Percentiles rank a stretch among this genome's conserved stretches.
These are phyloP conservation scores for Phytophthora multivora DNA, from an alignment of 352 stramenopile genomes.

Conservation along the genomic window DNA sequence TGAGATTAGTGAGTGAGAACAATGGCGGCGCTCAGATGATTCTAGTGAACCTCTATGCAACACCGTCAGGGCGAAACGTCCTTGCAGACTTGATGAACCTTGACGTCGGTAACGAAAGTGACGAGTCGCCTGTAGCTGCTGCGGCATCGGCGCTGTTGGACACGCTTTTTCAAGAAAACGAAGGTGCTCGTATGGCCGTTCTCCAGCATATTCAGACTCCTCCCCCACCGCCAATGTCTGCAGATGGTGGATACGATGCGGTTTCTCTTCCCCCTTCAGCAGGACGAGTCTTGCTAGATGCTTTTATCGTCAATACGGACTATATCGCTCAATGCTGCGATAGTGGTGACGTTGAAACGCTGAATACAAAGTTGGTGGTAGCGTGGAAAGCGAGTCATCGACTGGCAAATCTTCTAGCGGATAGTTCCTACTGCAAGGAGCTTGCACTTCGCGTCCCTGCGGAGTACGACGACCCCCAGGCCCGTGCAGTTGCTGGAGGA, in stretches of 20 bases:
- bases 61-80: slow-evolving; percentile 48
- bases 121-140: slow-evolving; percentile 66
- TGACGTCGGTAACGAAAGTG: slow-evolving; percentile 52
- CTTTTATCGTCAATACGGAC: slow-evolving; percentile 55
- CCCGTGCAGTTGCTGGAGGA: slow-evolving; percentile 55
- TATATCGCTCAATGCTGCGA: slow-evolving; percentile 31
- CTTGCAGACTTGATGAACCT: slow-evolving; percentile 62
- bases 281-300: slow-evolving; percentile 58
- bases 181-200: slow-evolving; percentile 67
- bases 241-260: slow-evolving; percentile 17
- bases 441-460: slow-evolving; percentile 68
- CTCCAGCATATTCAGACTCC: slow-evolving; percentile 68
- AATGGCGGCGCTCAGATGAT: slow-evolving; percentile 79
- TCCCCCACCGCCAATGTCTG: slow-evolving; percentile 35
- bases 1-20: slow-evolving; percentile 53
- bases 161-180: slow-evolving; percentile 63
- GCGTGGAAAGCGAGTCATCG: slow-evolving; percentile 77
- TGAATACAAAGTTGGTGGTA: slow-evolving; percentile 35
- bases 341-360: slow-evolving; percentile 12
- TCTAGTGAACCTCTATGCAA: slow-evolving; percentile 61
- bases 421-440: slow-evolving; percentile 71
- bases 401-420: slow-evolving; percentile 46
- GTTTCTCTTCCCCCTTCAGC: slow-evolving; percentile 29
- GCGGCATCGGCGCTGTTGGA: slow-evolving; percentile 66
- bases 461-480: slow-evolving; percentile 47